Evolutionary conservation across 331 rosid species (phyloP).

Genomic region (Quercus tomentella): DNA sequence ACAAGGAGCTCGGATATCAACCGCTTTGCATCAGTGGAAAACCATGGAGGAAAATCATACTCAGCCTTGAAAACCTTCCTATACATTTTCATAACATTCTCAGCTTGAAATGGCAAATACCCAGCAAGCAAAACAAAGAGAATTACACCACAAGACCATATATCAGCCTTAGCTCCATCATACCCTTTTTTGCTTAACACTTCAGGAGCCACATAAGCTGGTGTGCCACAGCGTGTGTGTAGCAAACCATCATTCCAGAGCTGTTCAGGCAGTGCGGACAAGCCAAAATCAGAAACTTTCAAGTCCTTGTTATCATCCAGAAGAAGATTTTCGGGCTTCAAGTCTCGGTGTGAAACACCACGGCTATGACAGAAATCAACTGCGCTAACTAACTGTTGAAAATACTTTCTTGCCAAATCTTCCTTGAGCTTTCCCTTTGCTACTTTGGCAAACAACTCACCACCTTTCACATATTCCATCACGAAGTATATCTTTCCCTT

Average conservation of each 20-base stretch:
- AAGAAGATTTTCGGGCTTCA: constrained; percentile 77
- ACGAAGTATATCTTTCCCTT: constrained; percentile 61
- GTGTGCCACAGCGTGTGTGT: constrained; percentile 79
- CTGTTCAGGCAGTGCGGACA: constrained; percentile 71
- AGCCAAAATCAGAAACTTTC: constrained; percentile 80
- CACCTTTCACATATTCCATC: constrained; percentile 70
- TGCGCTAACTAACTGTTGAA: constrained; percentile 59
- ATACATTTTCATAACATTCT: constrained; percentile 55
- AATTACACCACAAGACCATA: constrained; percentile 81
- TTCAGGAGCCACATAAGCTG: constrained; percentile 81
- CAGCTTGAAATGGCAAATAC: constrained; percentile 62
- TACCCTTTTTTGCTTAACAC: constrained; percentile 68
- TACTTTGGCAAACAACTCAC: constrained; percentile 58
- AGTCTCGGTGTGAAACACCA: constrained; percentile 71
- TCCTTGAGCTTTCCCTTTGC: constrained; percentile 53
- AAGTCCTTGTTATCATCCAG: constrained; percentile 60
- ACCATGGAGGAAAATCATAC: constrained; percentile 57
- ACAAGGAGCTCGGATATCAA: constrained; percentile 55
- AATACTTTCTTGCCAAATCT: constrained; percentile 59
- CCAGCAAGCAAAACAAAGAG: constrained; percentile 64
- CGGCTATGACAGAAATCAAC: constrained; percentile 82
- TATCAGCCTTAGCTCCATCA: constrained; percentile 71
- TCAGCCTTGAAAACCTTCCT: constrained; percentile 62
- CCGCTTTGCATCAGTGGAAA: constrained; percentile 41
- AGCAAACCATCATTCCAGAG: constrained; percentile 68